phyloP scores from a whole-genome alignment of 345 rosid genomes.

The Nasturtium officinale region DNA sequence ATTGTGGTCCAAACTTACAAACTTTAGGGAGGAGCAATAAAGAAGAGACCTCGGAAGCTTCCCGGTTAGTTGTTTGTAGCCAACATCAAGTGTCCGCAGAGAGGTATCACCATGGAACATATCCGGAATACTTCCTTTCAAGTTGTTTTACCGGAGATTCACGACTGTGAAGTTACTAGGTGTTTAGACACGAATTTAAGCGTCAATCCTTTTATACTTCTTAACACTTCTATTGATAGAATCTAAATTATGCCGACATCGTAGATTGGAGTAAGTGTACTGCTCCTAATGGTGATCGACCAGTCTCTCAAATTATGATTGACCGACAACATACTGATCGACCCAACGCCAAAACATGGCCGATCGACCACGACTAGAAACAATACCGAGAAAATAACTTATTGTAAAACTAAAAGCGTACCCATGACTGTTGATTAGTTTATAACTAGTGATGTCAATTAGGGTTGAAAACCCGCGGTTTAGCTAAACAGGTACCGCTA shows the following conservation, averaged over 20 bases:
- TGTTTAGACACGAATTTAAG: too few species aligned
- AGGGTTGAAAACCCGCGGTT: too few species aligned
- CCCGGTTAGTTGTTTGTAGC: constrained; percentile 3
- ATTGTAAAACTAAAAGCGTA: background rate
- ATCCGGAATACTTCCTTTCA: background rate
- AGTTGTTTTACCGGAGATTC: constrained; percentile 8
- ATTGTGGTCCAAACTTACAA: constrained; percentile 3
- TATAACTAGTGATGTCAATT: too few species aligned
- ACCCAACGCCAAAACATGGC: background rate
- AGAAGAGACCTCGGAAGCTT: constrained; percentile 8
- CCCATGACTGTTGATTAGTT: background rate
- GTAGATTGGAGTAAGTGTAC: too few species aligned
- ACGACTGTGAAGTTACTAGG: background rate
- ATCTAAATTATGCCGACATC: too few species aligned
- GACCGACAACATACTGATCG: background rate
- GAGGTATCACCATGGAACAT: background rate
- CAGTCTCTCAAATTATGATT: background rate
- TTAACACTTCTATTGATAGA: too few species aligned
- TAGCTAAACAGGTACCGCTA: too few species aligned
- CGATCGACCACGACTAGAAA: background rate
- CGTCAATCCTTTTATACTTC: too few species aligned
- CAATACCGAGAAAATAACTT: background rate
- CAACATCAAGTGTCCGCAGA: background rate
- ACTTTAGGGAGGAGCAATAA: background rate
- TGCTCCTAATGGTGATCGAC: background rate